phyloP scores from a whole-genome alignment of 1,284 basidiomycete genomes.

The Mycena sp. region DNA sequence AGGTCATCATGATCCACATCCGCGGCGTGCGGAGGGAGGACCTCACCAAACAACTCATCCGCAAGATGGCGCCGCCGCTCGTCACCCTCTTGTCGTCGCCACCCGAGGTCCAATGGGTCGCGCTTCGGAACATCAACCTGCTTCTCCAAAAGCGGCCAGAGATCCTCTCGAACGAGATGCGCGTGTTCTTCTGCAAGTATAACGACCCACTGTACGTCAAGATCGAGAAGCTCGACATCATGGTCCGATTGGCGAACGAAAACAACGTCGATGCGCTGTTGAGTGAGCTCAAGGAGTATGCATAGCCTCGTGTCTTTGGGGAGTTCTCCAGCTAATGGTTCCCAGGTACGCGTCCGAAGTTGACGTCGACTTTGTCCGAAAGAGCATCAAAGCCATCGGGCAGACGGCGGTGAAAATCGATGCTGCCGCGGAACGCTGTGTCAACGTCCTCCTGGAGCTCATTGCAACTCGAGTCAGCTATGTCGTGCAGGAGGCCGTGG shows the following conservation, averaged over 20 bases:
- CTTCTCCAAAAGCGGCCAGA: constrained; percentile 93
- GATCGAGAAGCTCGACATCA: constrained; percentile 98
- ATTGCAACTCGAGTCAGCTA: constrained; percentile 95
- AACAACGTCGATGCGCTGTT: constrained; percentile 95
- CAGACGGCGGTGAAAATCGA: constrained; percentile 97
- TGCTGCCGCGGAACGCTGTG: constrained; percentile 91
- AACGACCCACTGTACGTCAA: constrained; percentile 99
- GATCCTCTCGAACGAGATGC: constrained; percentile 93
- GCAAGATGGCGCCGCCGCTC: constrained; percentile 98
- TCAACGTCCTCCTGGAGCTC: constrained; percentile 91
- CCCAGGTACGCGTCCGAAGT: constrained; percentile 94
- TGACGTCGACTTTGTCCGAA: constrained; percentile 97
- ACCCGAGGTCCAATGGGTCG: constrained; percentile 96
- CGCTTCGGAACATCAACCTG: constrained; percentile 95
- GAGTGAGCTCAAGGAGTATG: constrained; percentile 94
- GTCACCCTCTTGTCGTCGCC: constrained; percentile 83
- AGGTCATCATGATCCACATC: constrained; percentile 99
- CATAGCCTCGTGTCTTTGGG: not conserved
- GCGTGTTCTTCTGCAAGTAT: constrained; percentile 99
- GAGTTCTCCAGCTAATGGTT: not conserved
- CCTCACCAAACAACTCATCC: constrained; percentile 85
- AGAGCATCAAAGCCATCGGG: constrained; percentile 94
- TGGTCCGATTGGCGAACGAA: constrained; percentile 64
- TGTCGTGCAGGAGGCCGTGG: constrained; percentile 97
- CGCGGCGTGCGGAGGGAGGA: constrained; percentile 86